Conservation (phyloP, 345 rosid species). For the Turritis glabra region DNA sequence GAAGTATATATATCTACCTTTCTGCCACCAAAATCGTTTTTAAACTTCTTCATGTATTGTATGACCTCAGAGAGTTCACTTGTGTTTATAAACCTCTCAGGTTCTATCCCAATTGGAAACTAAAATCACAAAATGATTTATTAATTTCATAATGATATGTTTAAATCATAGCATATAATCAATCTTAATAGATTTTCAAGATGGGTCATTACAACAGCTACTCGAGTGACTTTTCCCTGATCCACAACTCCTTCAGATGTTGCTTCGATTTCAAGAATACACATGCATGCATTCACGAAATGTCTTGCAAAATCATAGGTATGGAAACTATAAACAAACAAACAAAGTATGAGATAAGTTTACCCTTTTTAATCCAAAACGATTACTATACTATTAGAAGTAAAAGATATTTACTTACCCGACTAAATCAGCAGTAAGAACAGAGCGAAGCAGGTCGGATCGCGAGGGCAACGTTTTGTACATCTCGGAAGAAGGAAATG, state of each 20-base stretch:
- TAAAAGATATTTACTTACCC: constrained; percentile 62
- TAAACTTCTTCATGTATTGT: constrained; percentile 68
- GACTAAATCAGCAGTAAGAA: constrained; percentile 94
- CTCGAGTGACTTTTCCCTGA: constrained; percentile 85
- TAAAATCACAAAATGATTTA: constrained; percentile 27
- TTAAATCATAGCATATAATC: neutral
- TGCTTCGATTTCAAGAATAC: constrained; percentile 94
- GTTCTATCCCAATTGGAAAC: constrained; percentile 99
- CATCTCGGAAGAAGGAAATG: constrained; percentile 97
- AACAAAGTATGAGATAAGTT: neutral
- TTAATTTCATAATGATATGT: neutral
- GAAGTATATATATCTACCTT: constrained; percentile 53
- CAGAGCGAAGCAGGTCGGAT: constrained; percentile 81
- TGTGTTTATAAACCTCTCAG: constrained; percentile 75
- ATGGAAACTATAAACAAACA: constrained; percentile 56
- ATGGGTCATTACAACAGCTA: constrained; percentile 77
- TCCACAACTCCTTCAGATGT: constrained; percentile 97
- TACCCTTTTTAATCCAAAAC: neutral
- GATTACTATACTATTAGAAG: neutral
- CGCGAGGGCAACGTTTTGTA: constrained; percentile 95
- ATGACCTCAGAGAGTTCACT: constrained; percentile 57
- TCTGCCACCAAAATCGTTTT: constrained; percentile 79
- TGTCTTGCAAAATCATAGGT: constrained; percentile 98
- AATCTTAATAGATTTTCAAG: constrained; percentile 24
- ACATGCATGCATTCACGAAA: constrained; percentile 93